These are phyloP conservation scores for Thuidium tamariscinum DNA, from an alignment of 225 moss, liverwort and hornwort species.

Conservation along the genomic window DNA sequence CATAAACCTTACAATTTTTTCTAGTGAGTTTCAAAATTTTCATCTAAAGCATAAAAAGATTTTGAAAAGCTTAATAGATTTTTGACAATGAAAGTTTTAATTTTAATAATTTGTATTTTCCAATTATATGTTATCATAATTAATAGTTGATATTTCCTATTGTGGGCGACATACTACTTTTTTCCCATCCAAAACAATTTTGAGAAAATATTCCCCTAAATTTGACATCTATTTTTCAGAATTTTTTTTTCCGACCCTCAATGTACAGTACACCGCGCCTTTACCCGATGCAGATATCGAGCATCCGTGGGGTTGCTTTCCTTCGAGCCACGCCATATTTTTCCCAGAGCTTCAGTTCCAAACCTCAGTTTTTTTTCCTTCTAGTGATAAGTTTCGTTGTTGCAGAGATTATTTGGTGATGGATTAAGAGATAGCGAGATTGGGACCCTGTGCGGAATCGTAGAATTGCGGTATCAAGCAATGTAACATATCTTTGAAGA, in stretches of 20 bases:
- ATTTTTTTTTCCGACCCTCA: too few relatives aligned
- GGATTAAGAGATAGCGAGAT: not conserved
- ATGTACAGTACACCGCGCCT: too few relatives aligned
- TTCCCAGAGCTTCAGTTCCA: not conserved
- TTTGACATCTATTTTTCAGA: not conserved
- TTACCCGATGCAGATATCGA: not conserved
- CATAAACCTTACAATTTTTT: not conserved
- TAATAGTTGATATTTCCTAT: not conserved
- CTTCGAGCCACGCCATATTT: not conserved
- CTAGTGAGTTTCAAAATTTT: not conserved
- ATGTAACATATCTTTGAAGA: not conserved
- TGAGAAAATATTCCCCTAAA: not conserved
- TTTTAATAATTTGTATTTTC: not conserved
- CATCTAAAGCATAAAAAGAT: fast-evolving
- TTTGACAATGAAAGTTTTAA: fast-evolving
- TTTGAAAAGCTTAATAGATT: not conserved
- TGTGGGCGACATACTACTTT: not conserved
- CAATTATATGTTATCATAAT: not conserved
- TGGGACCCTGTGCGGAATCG: too few relatives aligned
- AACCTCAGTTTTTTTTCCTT: not conserved
- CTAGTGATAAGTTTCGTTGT: not conserved
- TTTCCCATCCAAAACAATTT: not conserved
- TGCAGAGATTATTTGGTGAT: not conserved
- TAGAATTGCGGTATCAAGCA: not conserved
- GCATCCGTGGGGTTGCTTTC: not conserved